Conservation (phyloP, 1,284 basidiomycete genomes). For the Marasmius oreades region DNA sequence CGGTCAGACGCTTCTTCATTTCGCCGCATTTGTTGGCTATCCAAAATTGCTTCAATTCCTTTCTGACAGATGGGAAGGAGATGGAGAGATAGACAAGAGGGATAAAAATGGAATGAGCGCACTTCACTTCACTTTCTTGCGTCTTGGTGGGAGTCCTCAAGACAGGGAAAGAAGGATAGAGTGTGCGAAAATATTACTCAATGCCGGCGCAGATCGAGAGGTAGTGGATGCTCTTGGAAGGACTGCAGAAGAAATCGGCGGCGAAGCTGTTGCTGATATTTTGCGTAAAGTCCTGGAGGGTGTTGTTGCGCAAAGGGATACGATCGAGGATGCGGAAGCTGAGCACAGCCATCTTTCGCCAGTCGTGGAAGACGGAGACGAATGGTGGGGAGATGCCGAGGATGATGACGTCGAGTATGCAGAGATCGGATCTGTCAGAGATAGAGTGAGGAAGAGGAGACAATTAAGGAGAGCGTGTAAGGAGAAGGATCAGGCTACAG, state of each 20-base stretch:
- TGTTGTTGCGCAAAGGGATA: conserved; percentile 17
- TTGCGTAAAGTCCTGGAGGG: conserved; percentile 37
- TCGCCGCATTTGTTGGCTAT: conserved; percentile 83
- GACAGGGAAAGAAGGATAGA: conserved; percentile 55
- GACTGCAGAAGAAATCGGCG: conserved; percentile 76
- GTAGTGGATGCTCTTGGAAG: conserved; percentile 77
- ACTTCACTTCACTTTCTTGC: conserved; percentile 77
- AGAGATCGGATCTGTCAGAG: conserved; percentile 28
- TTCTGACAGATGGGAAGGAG: conserved; percentile 61
- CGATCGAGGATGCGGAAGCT: conserved; percentile 34
- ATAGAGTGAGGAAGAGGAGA: conserved; percentile 24
- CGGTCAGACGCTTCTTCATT: conserved; percentile 85
- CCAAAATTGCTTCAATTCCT: conserved; percentile 71
- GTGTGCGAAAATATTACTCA: conserved; percentile 68
- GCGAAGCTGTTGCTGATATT: conserved; percentile 26
- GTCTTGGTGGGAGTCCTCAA: conserved; percentile 5
- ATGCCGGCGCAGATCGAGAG: conserved; percentile 77
- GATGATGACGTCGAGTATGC: conserved; percentile 51
- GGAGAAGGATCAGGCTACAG: conserved; percentile 21
- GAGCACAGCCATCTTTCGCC: conserved; percentile 28
- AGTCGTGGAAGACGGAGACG: conserved; percentile 56
- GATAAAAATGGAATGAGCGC: conserved; percentile 92
- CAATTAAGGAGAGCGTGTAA: conserved; percentile 24
- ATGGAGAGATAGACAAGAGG: conserved; percentile 80
- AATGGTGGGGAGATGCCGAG: conserved; percentile 65